Conservation (phyloP, 805 yeast genomes). For the Kodamaea leandrae region DNA sequence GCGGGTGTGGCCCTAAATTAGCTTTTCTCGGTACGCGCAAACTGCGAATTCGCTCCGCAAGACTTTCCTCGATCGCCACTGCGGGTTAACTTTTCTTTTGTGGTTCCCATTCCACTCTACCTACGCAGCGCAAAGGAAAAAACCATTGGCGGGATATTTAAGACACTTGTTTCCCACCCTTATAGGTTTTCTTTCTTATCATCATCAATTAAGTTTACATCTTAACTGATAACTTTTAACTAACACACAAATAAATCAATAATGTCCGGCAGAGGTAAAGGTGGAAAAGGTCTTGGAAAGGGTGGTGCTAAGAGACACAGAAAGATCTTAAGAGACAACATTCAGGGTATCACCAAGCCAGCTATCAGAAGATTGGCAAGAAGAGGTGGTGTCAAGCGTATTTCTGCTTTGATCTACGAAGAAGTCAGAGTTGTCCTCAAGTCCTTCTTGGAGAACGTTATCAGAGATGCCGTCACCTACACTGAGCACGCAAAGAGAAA, state of each 20-base stretch:
- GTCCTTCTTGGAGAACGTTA: conserved; percentile 93
- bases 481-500: conserved; percentile 99
- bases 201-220: conserved; percentile 9
- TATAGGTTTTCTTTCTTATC: conserved; percentile 10
- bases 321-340: conserved; percentile 98
- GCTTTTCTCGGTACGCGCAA: conserved; percentile 4
- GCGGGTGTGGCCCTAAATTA: neutral
- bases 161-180: neutral
- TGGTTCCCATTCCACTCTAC: neutral
- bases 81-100: conserved; percentile 2
- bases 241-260: conserved; percentile 7
- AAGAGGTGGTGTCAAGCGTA: conserved; percentile 99
- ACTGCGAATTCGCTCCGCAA: neutral
- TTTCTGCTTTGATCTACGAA: conserved; percentile 97
- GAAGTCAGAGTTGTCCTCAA: conserved; percentile 97
- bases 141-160: conserved; percentile 4
- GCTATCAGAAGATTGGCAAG: conserved; percentile 99
- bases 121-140: conserved; percentile 1
- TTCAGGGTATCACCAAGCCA: conserved; percentile 99
- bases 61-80: neutral
- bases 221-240: neutral
- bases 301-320: conserved; percentile 99
- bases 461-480: conserved; percentile 98
- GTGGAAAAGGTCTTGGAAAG: conserved; percentile 99
- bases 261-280: conserved; percentile 99